Conservation (phyloP, 768 basidiomycete genomes). For the Mycena haematopus region DNA sequence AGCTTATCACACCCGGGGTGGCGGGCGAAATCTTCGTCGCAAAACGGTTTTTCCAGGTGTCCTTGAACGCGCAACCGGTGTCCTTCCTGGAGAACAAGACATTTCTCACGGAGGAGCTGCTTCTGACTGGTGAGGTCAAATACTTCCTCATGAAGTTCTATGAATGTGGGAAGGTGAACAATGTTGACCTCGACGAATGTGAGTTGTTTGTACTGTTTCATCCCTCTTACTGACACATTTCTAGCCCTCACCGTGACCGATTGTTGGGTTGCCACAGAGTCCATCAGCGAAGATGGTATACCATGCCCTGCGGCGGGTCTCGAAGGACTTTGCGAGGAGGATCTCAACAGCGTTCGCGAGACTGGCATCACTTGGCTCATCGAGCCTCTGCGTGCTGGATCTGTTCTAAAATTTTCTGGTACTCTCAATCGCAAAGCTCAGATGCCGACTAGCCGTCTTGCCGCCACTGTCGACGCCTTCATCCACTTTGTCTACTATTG, state of each 20-base stretch:
- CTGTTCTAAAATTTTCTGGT: background rate
- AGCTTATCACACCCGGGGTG: too few species aligned
- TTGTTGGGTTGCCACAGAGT: too few species aligned
- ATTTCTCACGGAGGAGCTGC: background rate
- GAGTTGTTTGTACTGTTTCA: too few species aligned
- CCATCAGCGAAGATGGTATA: background rate
- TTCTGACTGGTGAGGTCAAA: too few species aligned
- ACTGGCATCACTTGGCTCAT: slow-evolving; percentile 8
- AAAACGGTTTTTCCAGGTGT: background rate
- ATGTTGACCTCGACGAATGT: too few species aligned
- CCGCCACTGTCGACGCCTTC: slow-evolving; percentile 10
- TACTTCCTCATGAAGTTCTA: too few species aligned
- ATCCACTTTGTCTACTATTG: slow-evolving; percentile 13
- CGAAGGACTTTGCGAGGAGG: background rate
- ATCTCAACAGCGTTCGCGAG: background rate
- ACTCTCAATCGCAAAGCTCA: slow-evolving; percentile 5
- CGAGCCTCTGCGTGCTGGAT: slow-evolving; percentile 9
- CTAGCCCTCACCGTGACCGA: background rate
- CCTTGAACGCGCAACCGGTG: too few species aligned
- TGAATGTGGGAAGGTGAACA: too few species aligned
- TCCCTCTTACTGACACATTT: too few species aligned
- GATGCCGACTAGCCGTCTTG: background rate
- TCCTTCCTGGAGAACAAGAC: too few species aligned
- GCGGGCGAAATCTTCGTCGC: background rate
- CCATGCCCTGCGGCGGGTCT: slow-evolving; percentile 11